Evolutionary conservation across 306 rosid genomes (phyloP).

Genomic region (Pyrus pyrifolia): DNA sequence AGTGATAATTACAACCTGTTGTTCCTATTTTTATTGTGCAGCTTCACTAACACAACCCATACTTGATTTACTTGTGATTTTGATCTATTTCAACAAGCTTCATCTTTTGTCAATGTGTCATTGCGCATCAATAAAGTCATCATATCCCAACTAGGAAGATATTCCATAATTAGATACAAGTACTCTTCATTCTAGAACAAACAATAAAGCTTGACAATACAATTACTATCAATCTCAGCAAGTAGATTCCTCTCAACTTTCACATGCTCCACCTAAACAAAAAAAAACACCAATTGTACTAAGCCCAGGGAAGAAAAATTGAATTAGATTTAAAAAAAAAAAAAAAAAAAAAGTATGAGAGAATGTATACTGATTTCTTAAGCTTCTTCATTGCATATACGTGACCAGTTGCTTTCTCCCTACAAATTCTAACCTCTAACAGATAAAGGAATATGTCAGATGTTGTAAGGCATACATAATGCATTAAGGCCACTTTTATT

Average conservation of each 20-base stretch:
- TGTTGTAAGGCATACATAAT: not conserved
- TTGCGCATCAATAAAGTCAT: slow-evolving; percentile 98
- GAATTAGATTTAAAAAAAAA: slow-evolving; percentile 11
- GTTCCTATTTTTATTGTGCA: no score
- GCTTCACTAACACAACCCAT: no score
- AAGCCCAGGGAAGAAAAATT: slow-evolving; percentile 13
- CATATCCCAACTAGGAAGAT: slow-evolving; percentile 98
- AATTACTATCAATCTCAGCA: slow-evolving; percentile 83
- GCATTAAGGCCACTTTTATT: not conserved
- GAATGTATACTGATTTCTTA: slow-evolving; percentile 68
- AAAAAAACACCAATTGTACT: not conserved
- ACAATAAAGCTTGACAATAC: slow-evolving; percentile 89
- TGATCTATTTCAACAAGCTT: slow-evolving; percentile 28
- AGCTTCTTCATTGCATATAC: slow-evolving; percentile 99
- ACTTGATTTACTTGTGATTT: no score
- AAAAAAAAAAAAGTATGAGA: not conserved
- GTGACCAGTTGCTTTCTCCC: slow-evolving; percentile 85
- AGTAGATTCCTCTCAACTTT: no score
- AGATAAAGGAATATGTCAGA: slow-evolving; percentile 12
- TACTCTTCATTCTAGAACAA: slow-evolving; percentile 92
- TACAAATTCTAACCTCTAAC: slow-evolving; percentile 75
- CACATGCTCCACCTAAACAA: no score
- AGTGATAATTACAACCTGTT: no score
- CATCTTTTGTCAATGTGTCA: slow-evolving; percentile 86
- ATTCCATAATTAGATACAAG: slow-evolving; percentile 95